Evolutionary conservation across 441 rosid genomes (phyloP).

Genomic region (Populus hybrid): DNA sequence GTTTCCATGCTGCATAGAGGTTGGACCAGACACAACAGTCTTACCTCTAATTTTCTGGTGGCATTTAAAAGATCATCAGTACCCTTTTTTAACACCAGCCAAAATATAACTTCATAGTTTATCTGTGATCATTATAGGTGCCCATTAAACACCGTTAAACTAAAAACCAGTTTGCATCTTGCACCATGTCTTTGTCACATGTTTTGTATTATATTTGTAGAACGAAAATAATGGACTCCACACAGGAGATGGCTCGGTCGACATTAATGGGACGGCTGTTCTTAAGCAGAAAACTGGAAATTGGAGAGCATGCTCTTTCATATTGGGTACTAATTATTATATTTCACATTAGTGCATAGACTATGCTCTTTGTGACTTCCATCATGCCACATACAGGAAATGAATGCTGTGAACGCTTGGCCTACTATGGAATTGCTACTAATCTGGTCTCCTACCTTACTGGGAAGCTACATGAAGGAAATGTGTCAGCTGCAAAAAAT

Average conservation of each 20-base stretch:
- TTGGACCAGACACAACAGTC: not conserved
- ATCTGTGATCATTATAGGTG: not conserved
- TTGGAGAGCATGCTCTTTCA: slow-evolving; percentile 73
- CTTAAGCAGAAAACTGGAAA: slow-evolving; percentile 61
- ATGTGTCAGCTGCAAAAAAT: slow-evolving; percentile 77
- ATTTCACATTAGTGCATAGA: not conserved
- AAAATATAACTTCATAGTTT: not conserved
- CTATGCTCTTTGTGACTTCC: slow-evolving; percentile 1
- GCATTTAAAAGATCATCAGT: not conserved
- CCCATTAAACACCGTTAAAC: not conserved
- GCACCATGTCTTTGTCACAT: not conserved
- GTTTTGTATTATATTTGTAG: slow-evolving; percentile 22
- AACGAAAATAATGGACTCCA: slow-evolving; percentile 30
- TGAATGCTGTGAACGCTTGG: slow-evolving; percentile 91
- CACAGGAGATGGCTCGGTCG: slow-evolving; percentile 73
- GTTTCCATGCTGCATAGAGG: not conserved
- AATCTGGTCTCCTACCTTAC: slow-evolving; percentile 86
- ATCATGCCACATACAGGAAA: slow-evolving; percentile 38
- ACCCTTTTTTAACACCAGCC: not conserved
- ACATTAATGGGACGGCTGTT: slow-evolving; percentile 45
- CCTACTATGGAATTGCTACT: slow-evolving; percentile 78
- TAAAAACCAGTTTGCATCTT: not conserved
- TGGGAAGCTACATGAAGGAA: slow-evolving; percentile 66
- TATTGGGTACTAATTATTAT: slow-evolving; percentile 40
- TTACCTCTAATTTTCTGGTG: not conserved